Percentiles rank a stretch among this genome's conserved stretches.
phyloP scores from a whole-genome alignment of 495 filamentous ascomycete species.

The Neurospora discreta region DNA sequence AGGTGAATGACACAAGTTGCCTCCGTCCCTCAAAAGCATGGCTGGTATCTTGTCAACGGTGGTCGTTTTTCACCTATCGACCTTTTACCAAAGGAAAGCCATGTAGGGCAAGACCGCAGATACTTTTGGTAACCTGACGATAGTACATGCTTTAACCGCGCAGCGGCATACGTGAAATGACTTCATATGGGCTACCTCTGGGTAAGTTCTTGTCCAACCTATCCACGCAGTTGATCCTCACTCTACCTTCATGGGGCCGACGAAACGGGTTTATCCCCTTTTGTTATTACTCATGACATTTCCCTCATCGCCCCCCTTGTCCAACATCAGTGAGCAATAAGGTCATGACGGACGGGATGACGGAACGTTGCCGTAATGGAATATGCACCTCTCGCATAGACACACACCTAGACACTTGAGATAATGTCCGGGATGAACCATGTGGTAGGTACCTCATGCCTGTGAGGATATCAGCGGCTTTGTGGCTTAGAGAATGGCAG shows the following conservation, averaged over 20 bases:
- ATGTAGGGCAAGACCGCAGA: not conserved
- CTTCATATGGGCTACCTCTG: not conserved
- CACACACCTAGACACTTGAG: not conserved
- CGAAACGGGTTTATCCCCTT: not conserved
- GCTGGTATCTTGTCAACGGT: not conserved
- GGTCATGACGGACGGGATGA: not conserved
- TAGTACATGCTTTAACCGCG: not conserved
- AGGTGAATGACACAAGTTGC: not conserved
- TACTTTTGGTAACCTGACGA: not conserved
- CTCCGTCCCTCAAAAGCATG: not conserved
- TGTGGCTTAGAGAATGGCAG: not conserved
- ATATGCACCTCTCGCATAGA: not conserved
- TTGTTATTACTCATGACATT: not conserved
- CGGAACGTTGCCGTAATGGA: not conserved
- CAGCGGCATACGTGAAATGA: not conserved
- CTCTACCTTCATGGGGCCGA: not conserved
- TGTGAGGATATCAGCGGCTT: not conserved
- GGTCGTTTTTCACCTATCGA: not conserved
- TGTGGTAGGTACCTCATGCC: not conserved
- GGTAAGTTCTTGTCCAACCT: not conserved
- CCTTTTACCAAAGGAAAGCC: not conserved
- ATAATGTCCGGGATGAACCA: not conserved
- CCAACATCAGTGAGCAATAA: no score
- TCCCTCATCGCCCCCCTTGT: no score
- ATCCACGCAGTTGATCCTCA: not conserved